Evolutionary conservation across 83 land plant species (phyloP).

Genomic region (Diphasiastrum complanatum): DNA sequence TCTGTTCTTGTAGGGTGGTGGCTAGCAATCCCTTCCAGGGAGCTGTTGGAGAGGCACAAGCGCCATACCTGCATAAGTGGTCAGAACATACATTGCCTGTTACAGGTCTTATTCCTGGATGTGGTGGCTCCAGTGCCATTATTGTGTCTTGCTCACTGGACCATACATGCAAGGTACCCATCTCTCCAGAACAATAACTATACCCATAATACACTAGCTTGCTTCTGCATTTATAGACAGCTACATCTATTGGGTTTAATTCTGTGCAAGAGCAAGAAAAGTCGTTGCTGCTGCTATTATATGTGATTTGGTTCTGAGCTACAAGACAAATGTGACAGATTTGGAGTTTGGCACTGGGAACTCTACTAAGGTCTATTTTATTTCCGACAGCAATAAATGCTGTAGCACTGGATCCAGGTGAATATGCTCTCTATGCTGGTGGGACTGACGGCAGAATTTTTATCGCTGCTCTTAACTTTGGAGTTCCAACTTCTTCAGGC

Average conservation of each 20-base stretch:
- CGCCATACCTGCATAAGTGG: constrained; percentile 31
- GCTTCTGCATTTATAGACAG: constrained; percentile 1
- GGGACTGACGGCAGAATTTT: constrained; percentile 78
- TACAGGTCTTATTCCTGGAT: constrained; percentile 58
- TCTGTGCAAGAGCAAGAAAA: background rate
- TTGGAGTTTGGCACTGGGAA: constrained; percentile 76
- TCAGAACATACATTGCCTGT: constrained; percentile 46
- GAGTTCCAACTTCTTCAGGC: constrained; percentile 28
- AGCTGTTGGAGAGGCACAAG: constrained; percentile 29
- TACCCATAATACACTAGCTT: background rate
- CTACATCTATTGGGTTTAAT: background rate
- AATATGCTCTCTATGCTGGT: constrained; percentile 76
- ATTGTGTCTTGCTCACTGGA: constrained; percentile 83
- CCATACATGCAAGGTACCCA: constrained; percentile 73
- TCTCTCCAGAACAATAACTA: background rate
- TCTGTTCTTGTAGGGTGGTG: constrained; percentile 26
- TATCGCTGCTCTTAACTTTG: constrained; percentile 53
- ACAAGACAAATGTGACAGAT: constrained; percentile 36
- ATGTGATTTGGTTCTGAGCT: background rate
- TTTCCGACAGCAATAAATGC: constrained; percentile 69
- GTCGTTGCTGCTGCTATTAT: background rate
- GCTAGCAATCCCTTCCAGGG: constrained; percentile 20
- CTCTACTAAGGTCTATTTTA: constrained; percentile 48
- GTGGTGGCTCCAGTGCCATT: constrained; percentile 70
- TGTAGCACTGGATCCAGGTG: constrained; percentile 64